A percentile compares a stretch with the other conserved stretches of the same genome.
These are phyloP conservation scores for Vitis riparia DNA, from an alignment of 164 flowering plant species.

Conservation along the genomic window DNA sequence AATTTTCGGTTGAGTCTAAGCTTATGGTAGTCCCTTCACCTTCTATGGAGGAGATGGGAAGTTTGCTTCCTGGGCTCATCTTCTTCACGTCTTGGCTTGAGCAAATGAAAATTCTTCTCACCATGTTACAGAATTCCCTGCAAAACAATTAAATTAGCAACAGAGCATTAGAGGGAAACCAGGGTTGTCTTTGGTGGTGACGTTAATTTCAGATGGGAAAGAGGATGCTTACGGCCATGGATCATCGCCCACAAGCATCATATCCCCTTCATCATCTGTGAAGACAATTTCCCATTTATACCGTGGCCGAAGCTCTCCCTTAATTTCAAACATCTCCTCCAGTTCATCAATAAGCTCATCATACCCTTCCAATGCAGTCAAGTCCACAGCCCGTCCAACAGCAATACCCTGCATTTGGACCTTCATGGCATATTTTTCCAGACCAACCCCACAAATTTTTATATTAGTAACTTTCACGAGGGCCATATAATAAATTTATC, in stretches of 20 bases:
- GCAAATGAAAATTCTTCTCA: constrained; percentile 70
- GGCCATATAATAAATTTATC: not conserved
- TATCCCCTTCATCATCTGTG: constrained; percentile 94
- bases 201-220: not conserved
- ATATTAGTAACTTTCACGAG: not conserved
- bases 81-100: constrained; percentile 82
- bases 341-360: constrained; percentile 70
- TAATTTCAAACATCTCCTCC: constrained; percentile 80
- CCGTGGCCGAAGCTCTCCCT: constrained; percentile 63
- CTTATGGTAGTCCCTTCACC: constrained; percentile 40
- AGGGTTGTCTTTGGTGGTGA: not conserved
- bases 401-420: constrained; percentile 96
- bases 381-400: constrained; percentile 91
- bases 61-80: constrained; percentile 49
- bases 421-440: constrained; percentile 28
- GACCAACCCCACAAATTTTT: not conserved
- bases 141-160: constrained; percentile 8
- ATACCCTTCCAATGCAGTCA: constrained; percentile 62
- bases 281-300: constrained; percentile 82
- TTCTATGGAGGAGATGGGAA: constrained; percentile 32
- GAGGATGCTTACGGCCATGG: constrained; percentile 70
- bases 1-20: constrained; percentile 31
- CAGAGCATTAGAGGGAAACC: not conserved
- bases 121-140: constrained; percentile 94
- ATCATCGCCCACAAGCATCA: constrained; percentile 92